Percentiles rank a stretch among this genome's conserved stretches.
Evolutionary conservation across 768 basidiomycete genomes (phyloP).

Genomic region (Suillus occidentalis): DNA sequence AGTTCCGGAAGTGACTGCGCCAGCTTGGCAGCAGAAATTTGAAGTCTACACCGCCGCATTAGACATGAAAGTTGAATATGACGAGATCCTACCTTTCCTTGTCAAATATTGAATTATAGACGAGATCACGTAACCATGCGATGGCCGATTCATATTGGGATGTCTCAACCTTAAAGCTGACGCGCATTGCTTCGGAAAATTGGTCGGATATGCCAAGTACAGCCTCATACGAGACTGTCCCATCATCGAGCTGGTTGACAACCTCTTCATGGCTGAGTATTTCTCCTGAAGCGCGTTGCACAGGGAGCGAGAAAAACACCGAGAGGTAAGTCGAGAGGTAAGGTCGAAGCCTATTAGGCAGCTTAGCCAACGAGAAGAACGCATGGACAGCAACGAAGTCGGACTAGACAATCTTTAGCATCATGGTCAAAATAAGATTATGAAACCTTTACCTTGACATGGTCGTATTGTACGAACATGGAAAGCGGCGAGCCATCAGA

Average conservation of each 20-base stretch:
- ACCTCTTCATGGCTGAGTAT: constrained; percentile 84
- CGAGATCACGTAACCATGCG: constrained; percentile 80
- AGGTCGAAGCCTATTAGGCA: constrained; percentile 79
- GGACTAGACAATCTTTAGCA: constrained; percentile 51
- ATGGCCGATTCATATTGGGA: constrained; percentile 78
- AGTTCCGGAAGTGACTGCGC: constrained; percentile 87
- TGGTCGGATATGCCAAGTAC: constrained; percentile 59
- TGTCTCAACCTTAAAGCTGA: constrained; percentile 84
- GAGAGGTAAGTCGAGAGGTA: constrained; percentile 77
- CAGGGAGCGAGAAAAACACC: constrained; percentile 87
- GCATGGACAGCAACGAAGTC: constrained; percentile 87
- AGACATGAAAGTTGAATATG: constrained; percentile 2
- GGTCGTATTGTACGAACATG: constrained; percentile 92
- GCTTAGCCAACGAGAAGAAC: constrained; percentile 70
- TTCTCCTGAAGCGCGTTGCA: constrained; percentile 69
- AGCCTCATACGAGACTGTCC: constrained; percentile 85
- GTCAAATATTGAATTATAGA: constrained; percentile 75
- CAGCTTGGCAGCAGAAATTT: constrained; percentile 83
- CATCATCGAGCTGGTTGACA: constrained; percentile 84
- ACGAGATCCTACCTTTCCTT: constrained; percentile 60
- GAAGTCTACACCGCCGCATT: constrained; percentile 50
- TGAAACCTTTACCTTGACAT: constrained; percentile 66
- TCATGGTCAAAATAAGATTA: constrained; percentile 5
- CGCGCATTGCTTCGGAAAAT: constrained; percentile 75
- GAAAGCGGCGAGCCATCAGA: constrained; percentile 68